Conservation (phyloP, 192 early-diverging fungal genomes). For the Coemansia asiatica region DNA sequence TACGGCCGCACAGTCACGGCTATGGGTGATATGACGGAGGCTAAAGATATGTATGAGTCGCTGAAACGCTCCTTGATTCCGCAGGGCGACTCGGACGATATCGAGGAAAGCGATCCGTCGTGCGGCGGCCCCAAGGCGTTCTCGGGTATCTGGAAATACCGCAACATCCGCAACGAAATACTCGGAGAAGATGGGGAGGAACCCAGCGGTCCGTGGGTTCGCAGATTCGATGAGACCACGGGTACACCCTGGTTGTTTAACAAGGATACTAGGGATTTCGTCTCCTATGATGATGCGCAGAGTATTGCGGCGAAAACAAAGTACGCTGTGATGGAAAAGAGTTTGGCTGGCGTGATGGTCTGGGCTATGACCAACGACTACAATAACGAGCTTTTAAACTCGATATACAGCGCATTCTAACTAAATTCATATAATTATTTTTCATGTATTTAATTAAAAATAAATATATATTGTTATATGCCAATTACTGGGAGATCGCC, state of each 20-base stretch:
- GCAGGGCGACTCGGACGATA: constrained; percentile 61
- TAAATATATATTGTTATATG: constrained; percentile 5
- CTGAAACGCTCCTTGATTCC: constrained; percentile 41
- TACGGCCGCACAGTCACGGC: constrained; percentile 63
- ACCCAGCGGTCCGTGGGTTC: constrained; percentile 59
- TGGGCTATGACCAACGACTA: constrained; percentile 70
- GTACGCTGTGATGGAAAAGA: constrained; percentile 29
- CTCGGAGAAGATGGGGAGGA: constrained; percentile 43
- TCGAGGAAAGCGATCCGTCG: constrained; percentile 30
- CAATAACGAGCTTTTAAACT: constrained; percentile 55
- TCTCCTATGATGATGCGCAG: constrained; percentile 67
- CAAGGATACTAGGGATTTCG: constrained; percentile 56
- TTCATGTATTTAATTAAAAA: not conserved
- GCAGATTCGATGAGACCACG: constrained; percentile 60
- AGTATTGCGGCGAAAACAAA: constrained; percentile 58
- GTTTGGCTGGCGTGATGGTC: constrained; percentile 70
- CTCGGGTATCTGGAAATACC: constrained; percentile 69
- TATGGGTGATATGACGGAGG: constrained; percentile 22
- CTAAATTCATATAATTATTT: not conserved
- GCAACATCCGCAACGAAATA: constrained; percentile 62
- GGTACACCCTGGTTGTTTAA: constrained; percentile 76
- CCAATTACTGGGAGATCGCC: constrained; percentile 29
- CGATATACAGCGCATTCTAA: constrained; percentile 7
- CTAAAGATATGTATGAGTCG: constrained; percentile 37
- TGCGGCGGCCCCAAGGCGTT: constrained; percentile 51